Evolutionary conservation across 2,329 filamentous ascomycete species (phyloP).

Genomic region (Ceratocystis albifundus): DNA sequence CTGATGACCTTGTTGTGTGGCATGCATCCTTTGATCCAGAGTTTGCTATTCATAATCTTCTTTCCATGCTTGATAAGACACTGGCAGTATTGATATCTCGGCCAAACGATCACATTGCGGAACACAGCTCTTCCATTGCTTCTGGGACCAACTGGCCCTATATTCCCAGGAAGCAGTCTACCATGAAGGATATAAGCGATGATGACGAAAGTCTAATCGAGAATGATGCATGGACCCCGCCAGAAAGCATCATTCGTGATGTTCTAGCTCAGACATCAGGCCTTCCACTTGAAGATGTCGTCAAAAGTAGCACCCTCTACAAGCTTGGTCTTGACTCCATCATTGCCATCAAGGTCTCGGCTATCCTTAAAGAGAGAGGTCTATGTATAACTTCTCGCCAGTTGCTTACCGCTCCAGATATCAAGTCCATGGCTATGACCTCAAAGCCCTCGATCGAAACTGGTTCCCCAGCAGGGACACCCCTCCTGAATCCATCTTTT

Average conservation of each 20-base stretch:
- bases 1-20: conserved; percentile 49
- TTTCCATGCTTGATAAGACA: conserved; percentile 46
- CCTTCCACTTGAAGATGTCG: conserved; percentile 46
- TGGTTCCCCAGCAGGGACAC: not conserved
- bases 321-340: conserved; percentile 86
- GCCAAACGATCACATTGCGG: conserved; percentile 38
- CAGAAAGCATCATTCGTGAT: conserved; percentile 34
- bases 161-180: not conserved
- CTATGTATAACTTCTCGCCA: conserved; percentile 57
- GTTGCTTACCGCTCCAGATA: conserved; percentile 55
- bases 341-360: conserved; percentile 71
- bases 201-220: not conserved
- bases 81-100: conserved; percentile 6
- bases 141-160: not conserved
- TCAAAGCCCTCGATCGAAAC: not conserved
- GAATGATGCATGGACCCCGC: conserved; percentile 29
- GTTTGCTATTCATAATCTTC: conserved; percentile 41
- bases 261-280: conserved; percentile 49
- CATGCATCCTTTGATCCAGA: conserved; percentile 56
- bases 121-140: not conserved
- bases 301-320: conserved; percentile 55
- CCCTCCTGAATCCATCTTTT: not conserved
- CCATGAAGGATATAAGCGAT: not conserved
- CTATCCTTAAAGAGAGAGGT: conserved; percentile 52
- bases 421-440: conserved; percentile 36